Evolutionary conservation across 768 basidiomycete genomes (phyloP), one percentile per base, ranked within the genome.

Genomic region (Suillus lakei): DNA sequence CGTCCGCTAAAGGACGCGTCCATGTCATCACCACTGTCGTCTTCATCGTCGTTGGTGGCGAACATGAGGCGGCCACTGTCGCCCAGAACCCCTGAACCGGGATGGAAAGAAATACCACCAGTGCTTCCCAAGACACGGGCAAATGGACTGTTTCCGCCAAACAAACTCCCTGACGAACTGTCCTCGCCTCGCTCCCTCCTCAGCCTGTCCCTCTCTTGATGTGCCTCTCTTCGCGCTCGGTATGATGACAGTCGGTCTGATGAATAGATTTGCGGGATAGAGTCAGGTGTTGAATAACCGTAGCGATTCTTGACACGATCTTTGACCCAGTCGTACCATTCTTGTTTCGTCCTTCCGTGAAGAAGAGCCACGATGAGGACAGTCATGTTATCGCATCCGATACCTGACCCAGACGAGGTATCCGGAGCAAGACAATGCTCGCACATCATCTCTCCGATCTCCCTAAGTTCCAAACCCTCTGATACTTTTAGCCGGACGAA

Each of bases 301-400:
- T 89, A 84, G 48, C 86, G 82, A 26, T 82, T 84, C 74, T 93
- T 84, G 55, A 96, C 92, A 44, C 96, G 88, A 59, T 95, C 87
- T 54, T 83, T 86, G 65, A 99, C 77, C 97, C 97, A 98, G 43
- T 84, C 75, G 72, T 93, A 92, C 98, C 98, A 99, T 73, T 96
- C 89, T 68, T 93, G 91, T 76, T 90, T 87, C n/a, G 94, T 92
- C 66, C 89, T 88, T 46, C 93, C 96, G 67, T 92, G 86, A 38
- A 96, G 85, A 53, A 99, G 77, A 8, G 94, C 98, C 64, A 99
- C 86, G 61, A 99, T 87, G 70, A 98, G 85, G 58, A 98, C 82
- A 0, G 98, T 99, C 98, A 99, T 99, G 81, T 99, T 99, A 81
- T 99, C 98, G 76, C 97, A 98, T 23, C 98, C 98, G 68, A 98